Conservation (phyloP, 768 basidiomycete species). For the Russula virescens region DNA sequence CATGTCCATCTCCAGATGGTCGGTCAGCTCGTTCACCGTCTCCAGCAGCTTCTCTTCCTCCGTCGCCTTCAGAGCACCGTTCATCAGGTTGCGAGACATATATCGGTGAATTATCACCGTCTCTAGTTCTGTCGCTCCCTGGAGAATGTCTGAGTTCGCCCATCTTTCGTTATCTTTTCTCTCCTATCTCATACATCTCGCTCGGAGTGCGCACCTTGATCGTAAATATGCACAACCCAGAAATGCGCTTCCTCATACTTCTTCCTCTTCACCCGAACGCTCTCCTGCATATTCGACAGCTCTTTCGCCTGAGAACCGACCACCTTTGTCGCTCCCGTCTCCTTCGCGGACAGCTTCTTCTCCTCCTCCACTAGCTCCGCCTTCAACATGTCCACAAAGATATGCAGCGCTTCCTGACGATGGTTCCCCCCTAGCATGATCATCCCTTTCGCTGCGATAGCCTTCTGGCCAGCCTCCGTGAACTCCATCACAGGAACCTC, state of each 20-base stretch:
- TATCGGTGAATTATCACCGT: neutral
- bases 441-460: neutral
- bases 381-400: neutral
- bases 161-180: no score
- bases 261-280: neutral
- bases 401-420: neutral
- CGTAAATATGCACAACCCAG: neutral
- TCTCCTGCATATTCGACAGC: neutral
- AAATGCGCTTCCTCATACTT: neutral
- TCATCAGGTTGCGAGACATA: neutral
- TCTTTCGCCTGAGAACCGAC: no score
- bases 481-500: neutral
- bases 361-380: neutral
- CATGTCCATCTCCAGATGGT: constrained; percentile 50
- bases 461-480: neutral
- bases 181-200: neutral
- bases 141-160: neutral
- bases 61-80: neutral
- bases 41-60: neutral
- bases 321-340: no score
- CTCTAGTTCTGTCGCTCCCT: neutral
- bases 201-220: no score
- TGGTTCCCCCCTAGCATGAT: neutral
- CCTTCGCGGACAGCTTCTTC: neutral
- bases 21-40: constrained; percentile 44